Conservation (phyloP, 352 stramenopile species). For the Phytophthora vignae region DNA sequence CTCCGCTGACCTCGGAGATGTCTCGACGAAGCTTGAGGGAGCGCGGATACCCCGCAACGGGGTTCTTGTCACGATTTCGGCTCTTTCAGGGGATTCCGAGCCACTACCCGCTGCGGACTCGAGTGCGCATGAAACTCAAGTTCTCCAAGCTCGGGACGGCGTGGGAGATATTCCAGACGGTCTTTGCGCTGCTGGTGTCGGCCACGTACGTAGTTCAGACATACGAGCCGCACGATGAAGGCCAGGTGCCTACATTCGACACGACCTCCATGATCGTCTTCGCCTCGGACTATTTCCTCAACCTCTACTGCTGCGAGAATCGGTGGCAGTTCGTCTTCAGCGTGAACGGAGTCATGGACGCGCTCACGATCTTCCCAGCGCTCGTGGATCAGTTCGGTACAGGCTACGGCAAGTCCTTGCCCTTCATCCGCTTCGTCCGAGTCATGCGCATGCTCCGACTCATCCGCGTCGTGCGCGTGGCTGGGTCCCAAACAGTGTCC, state of each 20-base stretch:
- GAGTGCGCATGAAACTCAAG: slow-evolving; percentile 70
- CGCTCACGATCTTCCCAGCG: slow-evolving; percentile 65
- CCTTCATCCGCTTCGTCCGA: slow-evolving; percentile 71
- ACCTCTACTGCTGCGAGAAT: slow-evolving; percentile 72
- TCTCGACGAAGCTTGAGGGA: slow-evolving; percentile 27
- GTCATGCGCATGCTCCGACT: slow-evolving; percentile 67
- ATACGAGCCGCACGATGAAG: slow-evolving; percentile 37
- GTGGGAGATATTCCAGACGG: slow-evolving; percentile 72
- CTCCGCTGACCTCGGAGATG: slow-evolving; percentile 15
- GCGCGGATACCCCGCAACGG: slow-evolving; percentile 6
- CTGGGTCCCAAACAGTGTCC: slow-evolving; percentile 55
- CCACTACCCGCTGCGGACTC: slow-evolving; percentile 57
- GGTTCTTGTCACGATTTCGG: slow-evolving; percentile 37
- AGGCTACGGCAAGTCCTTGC: slow-evolving; percentile 38
- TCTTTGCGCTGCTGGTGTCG: slow-evolving; percentile 62
- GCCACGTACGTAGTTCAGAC: slow-evolving; percentile 61
- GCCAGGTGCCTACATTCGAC: slow-evolving; percentile 43
- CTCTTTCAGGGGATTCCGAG: slow-evolving; percentile 62
- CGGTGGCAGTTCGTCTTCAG: slow-evolving; percentile 54
- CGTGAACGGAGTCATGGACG: slow-evolving; percentile 69
- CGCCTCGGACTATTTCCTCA: slow-evolving; percentile 61
- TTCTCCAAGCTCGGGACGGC: slow-evolving; percentile 52
- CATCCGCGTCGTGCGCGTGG: slow-evolving; percentile 56
- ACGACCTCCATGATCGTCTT: slow-evolving; percentile 55
- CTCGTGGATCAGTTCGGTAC: slow-evolving; percentile 44